Evolutionary conservation across 495 filamentous ascomycete genomes (phyloP), one percentile per base, ranked within the genome.

Genomic region (Lineolata rhizophorae): DNA sequence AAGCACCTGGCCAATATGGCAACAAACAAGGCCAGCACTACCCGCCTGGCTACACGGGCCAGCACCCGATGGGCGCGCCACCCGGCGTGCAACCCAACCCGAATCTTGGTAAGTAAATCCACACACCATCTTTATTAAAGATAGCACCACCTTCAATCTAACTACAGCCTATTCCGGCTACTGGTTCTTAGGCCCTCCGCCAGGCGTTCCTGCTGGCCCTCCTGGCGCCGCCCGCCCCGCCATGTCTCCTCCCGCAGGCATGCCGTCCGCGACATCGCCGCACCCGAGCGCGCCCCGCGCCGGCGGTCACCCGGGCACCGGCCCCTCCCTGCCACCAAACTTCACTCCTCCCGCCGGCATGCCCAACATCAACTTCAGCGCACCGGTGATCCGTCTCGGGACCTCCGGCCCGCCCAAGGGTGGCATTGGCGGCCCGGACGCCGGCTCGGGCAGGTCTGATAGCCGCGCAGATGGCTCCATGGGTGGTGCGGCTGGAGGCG

Each of bases 321-420:
- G n/a, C n/a, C n/a, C n/a, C n/a, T n/a, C 6, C n/a, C 72, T 90
- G 40, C 77, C 79, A 35, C 58, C 75, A 19, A 76, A 73, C 49
- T 94, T 94, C 50, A 82, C 92, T 59, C 69, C 81, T 15, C 85
- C 84, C 15, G 58, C 81, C 27, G 92, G 87, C 47, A 75, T 94
- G 62, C 83, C 87, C 5, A 87, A 92, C 52, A 93, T 97, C 57
- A 94, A 99, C 56, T 92, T 94, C 55, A 87, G 76, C 49, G 90
- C 87, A 13, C 83, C 90, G 30, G 85, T 95, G 21, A 95, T 99
- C 51, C 78, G 87, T 16, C 62, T 99, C 21, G 85, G 85, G 6
- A 69, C 65, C 2, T 65, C 69, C 5, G 67, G 66, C 2, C 72
- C 74, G 3, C 49, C 65, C 16, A 80, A 47, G 4, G 53, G 46